These are phyloP conservation scores for Aspergillus cristatus DNA, from an alignment of 495 filamentous ascomycete genomes.

Conservation along the genomic window DNA sequence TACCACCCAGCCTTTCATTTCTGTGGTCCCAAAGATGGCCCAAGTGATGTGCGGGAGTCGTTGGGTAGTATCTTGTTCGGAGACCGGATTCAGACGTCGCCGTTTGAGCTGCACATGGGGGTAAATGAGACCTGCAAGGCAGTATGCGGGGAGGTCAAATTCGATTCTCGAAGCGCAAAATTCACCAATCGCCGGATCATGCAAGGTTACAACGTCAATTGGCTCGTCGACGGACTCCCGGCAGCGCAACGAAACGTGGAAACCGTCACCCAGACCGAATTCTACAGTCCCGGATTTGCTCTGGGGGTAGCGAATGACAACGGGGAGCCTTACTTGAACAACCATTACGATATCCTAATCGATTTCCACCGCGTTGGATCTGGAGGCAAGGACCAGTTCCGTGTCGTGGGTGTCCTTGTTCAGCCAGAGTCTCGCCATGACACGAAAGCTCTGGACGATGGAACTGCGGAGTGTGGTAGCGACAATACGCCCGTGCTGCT, in stretches of 20 bases:
- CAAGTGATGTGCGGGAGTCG: constrained; percentile 71
- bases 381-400: constrained; percentile 52
- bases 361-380: constrained; percentile 72
- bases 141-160: constrained; percentile 56
- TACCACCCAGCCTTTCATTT: constrained; percentile 82
- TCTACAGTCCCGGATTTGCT: constrained; percentile 82
- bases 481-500: constrained; percentile 46
- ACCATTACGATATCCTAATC: constrained; percentile 89
- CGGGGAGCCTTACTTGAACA: constrained; percentile 59
- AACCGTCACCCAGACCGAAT: constrained; percentile 58
- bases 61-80: constrained; percentile 94
- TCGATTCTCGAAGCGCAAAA: constrained; percentile 55
- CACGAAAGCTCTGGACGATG: constrained; percentile 42
- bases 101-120: constrained; percentile 77
- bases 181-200: constrained; percentile 77
- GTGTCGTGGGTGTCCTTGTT: constrained; percentile 87
- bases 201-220: constrained; percentile 84
- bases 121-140: constrained; percentile 78
- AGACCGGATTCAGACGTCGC: constrained; percentile 87
- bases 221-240: constrained; percentile 89
- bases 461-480: constrained; percentile 53
- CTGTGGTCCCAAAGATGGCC: constrained; percentile 67
- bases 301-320: constrained; percentile 57
- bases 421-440: constrained; percentile 64
- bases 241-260: constrained; percentile 73